Conservation (phyloP, 371 early-diverging fungal species). For the Mortierella sp. region DNA sequence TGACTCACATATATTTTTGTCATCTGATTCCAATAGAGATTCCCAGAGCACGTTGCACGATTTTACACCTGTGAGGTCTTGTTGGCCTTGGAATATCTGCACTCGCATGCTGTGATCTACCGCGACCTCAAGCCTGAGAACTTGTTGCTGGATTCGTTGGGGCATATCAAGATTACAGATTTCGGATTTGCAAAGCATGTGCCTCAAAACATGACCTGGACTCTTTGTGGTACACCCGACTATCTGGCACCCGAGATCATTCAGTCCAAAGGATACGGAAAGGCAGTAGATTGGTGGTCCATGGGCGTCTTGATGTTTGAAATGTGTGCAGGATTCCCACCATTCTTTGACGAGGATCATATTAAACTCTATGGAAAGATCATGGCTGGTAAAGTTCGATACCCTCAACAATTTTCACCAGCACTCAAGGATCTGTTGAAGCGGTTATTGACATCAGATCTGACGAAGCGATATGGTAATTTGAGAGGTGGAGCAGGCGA, state of each 20-base stretch:
- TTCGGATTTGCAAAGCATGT: slow-evolving; percentile 99
- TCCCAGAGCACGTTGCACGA: slow-evolving; percentile 91
- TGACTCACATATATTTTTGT: not conserved
- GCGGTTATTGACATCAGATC: slow-evolving; percentile 87
- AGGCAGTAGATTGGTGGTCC: slow-evolving; percentile 98
- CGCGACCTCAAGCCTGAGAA: slow-evolving; percentile 98
- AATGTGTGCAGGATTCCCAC: slow-evolving; percentile 93
- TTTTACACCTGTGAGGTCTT: slow-evolving; percentile 86
- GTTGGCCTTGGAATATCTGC: slow-evolving; percentile 89
- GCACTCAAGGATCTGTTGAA: slow-evolving; percentile 92
- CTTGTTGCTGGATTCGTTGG: slow-evolving; percentile 88
- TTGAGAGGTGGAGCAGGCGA: slow-evolving; percentile 89
- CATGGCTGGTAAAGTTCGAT: slow-evolving; percentile 86
- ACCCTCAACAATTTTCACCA: slow-evolving; percentile 93
- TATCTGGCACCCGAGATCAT: slow-evolving; percentile 91
- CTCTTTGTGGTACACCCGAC: slow-evolving; percentile 99
- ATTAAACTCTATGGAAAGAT: slow-evolving; percentile 96
- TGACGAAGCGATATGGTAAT: slow-evolving; percentile 94
- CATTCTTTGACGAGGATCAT: slow-evolving; percentile 97
- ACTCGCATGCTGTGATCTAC: slow-evolving; percentile 92
- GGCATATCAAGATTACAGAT: slow-evolving; percentile 99
- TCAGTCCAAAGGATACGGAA: slow-evolving; percentile 82
- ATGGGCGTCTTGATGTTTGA: slow-evolving; percentile 97
- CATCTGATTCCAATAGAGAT: slow-evolving; percentile 65
- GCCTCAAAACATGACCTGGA: slow-evolving; percentile 93